These are phyloP conservation scores for Kodamaea neixiangensis DNA, from an alignment of 805 yeast species.

Conservation along the genomic window DNA sequence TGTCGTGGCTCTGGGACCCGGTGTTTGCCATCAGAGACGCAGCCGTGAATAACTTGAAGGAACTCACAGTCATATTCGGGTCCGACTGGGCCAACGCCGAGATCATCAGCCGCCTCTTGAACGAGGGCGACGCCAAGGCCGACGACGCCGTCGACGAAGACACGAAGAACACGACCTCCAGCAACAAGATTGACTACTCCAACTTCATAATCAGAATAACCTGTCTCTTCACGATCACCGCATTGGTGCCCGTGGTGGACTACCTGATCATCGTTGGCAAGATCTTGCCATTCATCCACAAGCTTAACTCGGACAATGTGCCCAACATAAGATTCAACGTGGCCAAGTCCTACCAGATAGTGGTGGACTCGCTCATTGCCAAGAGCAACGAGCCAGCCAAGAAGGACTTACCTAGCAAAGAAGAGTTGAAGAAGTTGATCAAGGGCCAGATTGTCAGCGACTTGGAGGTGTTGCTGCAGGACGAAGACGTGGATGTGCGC, in stretches of 20 bases:
- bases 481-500: slow-evolving; percentile 86
- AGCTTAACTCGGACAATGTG: slow-evolving; percentile 74
- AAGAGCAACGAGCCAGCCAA: not conserved
- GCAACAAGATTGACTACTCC: slow-evolving; percentile 47
- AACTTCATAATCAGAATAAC: slow-evolving; percentile 94
- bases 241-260: slow-evolving; percentile 70
- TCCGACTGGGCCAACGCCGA: slow-evolving; percentile 89
- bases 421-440: slow-evolving; percentile 29
- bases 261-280: slow-evolving; percentile 57
- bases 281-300: slow-evolving; percentile 77
- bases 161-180: slow-evolving; percentile 20
- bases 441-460: slow-evolving; percentile 58
- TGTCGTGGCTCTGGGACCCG: slow-evolving; percentile 99
- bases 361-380: slow-evolving; percentile 53
- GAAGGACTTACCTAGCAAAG: slow-evolving; percentile 13
- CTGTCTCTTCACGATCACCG: slow-evolving; percentile 83
- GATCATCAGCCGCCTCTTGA: slow-evolving; percentile 73
- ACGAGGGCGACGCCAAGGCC: slow-evolving; percentile 17
- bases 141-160: slow-evolving; percentile 25
- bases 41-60: slow-evolving; percentile 80
- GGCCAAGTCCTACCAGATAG: slow-evolving; percentile 75
- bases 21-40: slow-evolving; percentile 97
- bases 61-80: slow-evolving; percentile 85
- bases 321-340: slow-evolving; percentile 96
- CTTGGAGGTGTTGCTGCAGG: slow-evolving; percentile 64